Base-by-base conservation (phyloP, 2,329 filamentous ascomycete species). In the Emericellopsis cladophorae region DNA sequence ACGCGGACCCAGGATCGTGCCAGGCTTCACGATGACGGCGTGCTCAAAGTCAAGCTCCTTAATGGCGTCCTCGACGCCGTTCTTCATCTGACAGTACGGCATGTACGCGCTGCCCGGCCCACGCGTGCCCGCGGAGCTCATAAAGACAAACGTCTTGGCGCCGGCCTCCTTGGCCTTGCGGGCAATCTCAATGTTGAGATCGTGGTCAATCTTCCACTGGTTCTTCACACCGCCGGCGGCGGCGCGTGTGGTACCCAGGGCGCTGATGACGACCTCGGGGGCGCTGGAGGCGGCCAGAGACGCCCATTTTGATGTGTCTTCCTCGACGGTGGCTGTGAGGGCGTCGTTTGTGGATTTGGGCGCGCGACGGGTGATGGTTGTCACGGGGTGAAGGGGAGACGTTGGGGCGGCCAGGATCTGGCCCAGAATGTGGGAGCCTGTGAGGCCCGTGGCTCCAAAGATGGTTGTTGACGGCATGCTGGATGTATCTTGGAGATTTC, bases 191-290 rank as follows among this genome's bases (percentile, higher is more conserved):
- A 93, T 60, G 60, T 94, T 94, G 36, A 95, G 68, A 54, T 92
- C 87, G 55, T 88, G 76, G 64, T 95, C 90, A 48, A 95, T 84
- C 55, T 84, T 84, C 65, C 86, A 83, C 63, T 95, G 90, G 46
- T 80, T 78, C 23, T 78, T 81, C 48, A 94, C 64, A 43, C 82
- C 70, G 45, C 89, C 89, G 1, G 87, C 88, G 11, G 71, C 69
- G 0, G 68, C 81, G 38, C 79, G 76, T 0, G 89, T 95, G 3
- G 87, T 95, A 43, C 81, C 90, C 1, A 95, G 72, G 2, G 76
- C 76, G 2, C 84, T 88, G 63, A 90, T 78, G 64, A 92, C 80
- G 48, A 83, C 66, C 1, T 66, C 57, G 0, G 79, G 74, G 0
- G 63, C 54, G 36, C 83, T 61, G 29, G 65, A 60, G 7, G 67